A percentile compares a stretch with the other conserved stretches of the same genome.
phyloP scores from a whole-genome alignment of 805 yeast genomes.

The Cyberlindnera japonica region DNA sequence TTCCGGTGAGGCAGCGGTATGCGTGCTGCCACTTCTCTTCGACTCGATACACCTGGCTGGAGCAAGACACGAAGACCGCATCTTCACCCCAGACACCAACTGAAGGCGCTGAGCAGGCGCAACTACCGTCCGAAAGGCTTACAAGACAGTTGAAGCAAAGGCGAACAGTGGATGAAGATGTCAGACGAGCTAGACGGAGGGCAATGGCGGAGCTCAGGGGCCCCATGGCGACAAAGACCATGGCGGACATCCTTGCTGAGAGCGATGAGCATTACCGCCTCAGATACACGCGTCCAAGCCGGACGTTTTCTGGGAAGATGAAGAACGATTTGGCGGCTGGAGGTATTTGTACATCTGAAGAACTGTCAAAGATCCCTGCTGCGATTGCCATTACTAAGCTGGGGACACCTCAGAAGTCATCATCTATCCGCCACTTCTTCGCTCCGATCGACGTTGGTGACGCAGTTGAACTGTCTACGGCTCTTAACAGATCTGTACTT shows the following conservation, averaged over 20 bases:
- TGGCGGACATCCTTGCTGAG: constrained; percentile 9
- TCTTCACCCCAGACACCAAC: background rate
- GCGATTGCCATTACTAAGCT: too few species aligned
- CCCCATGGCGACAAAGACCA: constrained; percentile 5
- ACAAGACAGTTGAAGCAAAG: background rate
- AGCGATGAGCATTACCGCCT: constrained; percentile 4
- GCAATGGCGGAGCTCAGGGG: constrained; percentile 20
- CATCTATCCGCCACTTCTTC: constrained; percentile 17
- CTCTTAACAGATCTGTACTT: constrained; percentile 41
- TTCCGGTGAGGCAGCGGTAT: too few species aligned
- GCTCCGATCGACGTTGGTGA: constrained; percentile 47
- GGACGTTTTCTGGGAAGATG: constrained; percentile 5
- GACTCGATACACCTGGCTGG: too few species aligned
- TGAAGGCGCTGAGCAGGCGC: background rate
- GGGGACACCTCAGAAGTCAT: too few species aligned
- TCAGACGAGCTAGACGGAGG: constrained; percentile 10
- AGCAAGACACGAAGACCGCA: too few species aligned
- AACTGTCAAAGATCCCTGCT: constrained; percentile 3
- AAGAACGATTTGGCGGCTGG: constrained; percentile 5
- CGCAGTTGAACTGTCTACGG: constrained; percentile 49
- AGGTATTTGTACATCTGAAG: too few species aligned
- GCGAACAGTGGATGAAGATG: constrained; percentile 1
- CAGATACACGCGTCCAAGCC: constrained; percentile 14
- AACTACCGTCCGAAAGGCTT: background rate
- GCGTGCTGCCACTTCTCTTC: too few species aligned